Base-by-base conservation (phyloP, 2,329 filamentous ascomycete genomes). In the Tolypocladium cylindrosporum region DNA sequence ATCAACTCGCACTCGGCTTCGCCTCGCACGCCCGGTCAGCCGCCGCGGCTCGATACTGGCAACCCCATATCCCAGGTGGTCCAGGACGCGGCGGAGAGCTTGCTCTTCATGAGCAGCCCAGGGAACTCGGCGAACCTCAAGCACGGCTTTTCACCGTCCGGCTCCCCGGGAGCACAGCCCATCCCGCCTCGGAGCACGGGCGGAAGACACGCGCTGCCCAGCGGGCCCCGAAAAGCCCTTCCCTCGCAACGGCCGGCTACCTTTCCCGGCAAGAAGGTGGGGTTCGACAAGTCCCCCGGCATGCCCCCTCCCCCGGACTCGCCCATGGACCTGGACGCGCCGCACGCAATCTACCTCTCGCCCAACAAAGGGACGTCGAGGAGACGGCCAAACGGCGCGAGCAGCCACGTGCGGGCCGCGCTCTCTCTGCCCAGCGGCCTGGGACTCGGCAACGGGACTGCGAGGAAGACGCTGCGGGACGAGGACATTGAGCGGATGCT, bases 81-180 rank as follows among this genome's bases (percentile, higher is more conserved):
- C 67, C 88, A 91, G 66, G 90, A 93, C 65, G 90, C 90, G 7
- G 85, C 93, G 53, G 89, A 92, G 67, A 88, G 88, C 0, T 73
- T 94, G 31, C 76, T 93, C 34, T 91, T 92, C 67, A 88, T 94
- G 84, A 91, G 89, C 66, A 90, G 87, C 61, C 88, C 88, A 0
- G 86, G 86, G 19, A 89, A 90, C 69, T 87, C 87, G 51, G 77
- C 81, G 48, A 85, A 83, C 60, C 71, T 86, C 64, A 83, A 83
- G 61, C 81, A 82, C 60, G 68, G 72, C 11, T 84, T 84, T 59
- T 77, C 81, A 0, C 72, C 75, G 0, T 67, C 72, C 0, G 69
- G 69, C 13, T 75, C 75, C 2, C 67, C 75, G 19, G 71, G 65
- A 4, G 67, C 68, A 2, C 64, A 65, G 24, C 19, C 58, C 8